phyloP scores from a whole-genome alignment of 225 moss, liverwort and hornwort genomes.

The Climacium dendroides region DNA sequence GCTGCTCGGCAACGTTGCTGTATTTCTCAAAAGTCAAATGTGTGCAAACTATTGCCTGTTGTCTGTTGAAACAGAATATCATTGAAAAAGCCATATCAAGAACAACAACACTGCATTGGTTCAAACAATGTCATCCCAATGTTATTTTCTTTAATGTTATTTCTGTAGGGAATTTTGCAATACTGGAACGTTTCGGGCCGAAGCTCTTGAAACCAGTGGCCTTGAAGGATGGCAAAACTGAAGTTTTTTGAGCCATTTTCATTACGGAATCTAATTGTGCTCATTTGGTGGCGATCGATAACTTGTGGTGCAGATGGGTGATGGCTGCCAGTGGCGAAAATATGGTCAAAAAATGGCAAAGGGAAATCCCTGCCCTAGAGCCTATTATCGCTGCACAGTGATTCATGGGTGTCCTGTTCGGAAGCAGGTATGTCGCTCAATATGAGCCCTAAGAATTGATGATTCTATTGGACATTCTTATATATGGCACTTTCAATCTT shows the following conservation, averaged over 20 bases:
- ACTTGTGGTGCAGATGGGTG: conserved; percentile 25
- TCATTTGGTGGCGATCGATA: background rate
- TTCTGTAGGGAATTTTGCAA: too few species aligned
- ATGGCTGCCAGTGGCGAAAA: conserved; percentile 75
- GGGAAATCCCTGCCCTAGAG: conserved; percentile 63
- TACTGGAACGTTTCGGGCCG: background rate
- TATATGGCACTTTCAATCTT: background rate
- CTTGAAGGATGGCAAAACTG: background rate
- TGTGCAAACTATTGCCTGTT: background rate
- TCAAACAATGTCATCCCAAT: background rate
- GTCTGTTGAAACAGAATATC: background rate
- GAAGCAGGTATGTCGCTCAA: conserved; percentile 37
- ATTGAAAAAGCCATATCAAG: background rate
- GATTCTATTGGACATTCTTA: background rate
- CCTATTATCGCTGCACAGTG: conserved; percentile 66
- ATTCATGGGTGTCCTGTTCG: conserved; percentile 64
- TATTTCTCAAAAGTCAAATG: background rate
- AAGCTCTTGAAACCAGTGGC: background rate
- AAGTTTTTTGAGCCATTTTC: background rate
- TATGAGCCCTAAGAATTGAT: background rate
- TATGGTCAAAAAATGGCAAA: conserved; percentile 83
- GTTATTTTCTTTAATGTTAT: background rate
- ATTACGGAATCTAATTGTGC: background rate
- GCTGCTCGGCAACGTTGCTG: background rate
- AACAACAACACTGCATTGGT: background rate